Base-by-base conservation (phyloP, 2,329 filamentous ascomycete species). In the Albophoma yamanashiensis region DNA sequence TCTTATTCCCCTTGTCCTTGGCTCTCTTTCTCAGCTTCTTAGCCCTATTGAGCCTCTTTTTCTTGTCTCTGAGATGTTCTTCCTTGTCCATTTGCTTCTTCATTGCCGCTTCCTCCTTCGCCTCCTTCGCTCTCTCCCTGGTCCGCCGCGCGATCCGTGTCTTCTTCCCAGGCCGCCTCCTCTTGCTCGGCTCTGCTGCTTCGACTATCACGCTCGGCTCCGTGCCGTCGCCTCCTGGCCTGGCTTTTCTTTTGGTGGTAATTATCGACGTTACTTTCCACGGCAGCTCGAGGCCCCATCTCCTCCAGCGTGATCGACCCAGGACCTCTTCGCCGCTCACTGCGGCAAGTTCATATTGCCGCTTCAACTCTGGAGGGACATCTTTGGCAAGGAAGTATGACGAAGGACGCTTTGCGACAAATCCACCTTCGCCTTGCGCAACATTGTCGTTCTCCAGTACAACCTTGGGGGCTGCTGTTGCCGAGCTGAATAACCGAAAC, bases 241-340 rank as follows among this genome's bases (percentile, higher is more conserved):
- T 57, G 0, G 62, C 57, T 20, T 58, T 64, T 40, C 62, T 64
- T 58, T 70, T 72, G 20, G 68, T 69, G n/a, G 66, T 70, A n/a
- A 75, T 66, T 1, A 65, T 70, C 38, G 71, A 74, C 4, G 72
- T 77, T 17, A 86, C 82, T 60, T 78, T 78, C 85, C 85, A 87
- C 1, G 84, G 83, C 64, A 82, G 75, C 69, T 86, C 83, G 50
- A 83, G 69, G 0, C 84, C 84, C 83, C 83, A 86, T 8, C 75
- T 75, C 59, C 78, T 73, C 64, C 68, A 71, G 55, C 65, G 67
- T n/a, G 78, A 77, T 62, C 75, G 71, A 27, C 66, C 66, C 2
- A 81, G 58, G 17, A 88, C 69, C 17, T 82, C 77, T n/a, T 81
- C 78, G 7, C 78, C 79, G 38, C 70, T 78, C 14, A 87, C 71